Base-by-base conservation (phyloP, 148 eudicot species). In the Spergularia bocconei region DNA sequence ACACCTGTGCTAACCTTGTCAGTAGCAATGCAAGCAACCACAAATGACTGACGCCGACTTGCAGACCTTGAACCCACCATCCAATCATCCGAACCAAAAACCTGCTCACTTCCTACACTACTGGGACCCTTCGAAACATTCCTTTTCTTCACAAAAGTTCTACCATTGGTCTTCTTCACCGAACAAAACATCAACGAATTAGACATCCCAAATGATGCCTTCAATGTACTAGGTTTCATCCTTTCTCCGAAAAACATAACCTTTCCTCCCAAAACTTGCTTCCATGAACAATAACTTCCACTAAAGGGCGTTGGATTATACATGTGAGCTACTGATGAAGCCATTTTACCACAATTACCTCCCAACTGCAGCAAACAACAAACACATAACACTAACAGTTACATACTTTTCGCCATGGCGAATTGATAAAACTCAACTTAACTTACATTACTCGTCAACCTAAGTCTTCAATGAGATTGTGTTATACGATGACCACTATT, bases 21-120 rank as follows among this genome's bases (percentile, higher is more conserved):
- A 41, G 15, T 77, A 15, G 70, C 80, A 20, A 48, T 60, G 75
- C 83, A 81, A 41, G 73, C 20, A 61, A 81, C 77, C 5, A 72
- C 21, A 23, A 72, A 72, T 9, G 59, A 52, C 13, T 47, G 38
- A 58, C 57, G 69, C 36, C 14, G 15, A 54, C 41, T 33, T 51
- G 16, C 69, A 59, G 53, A 51, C 69, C 21, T 67, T n/a, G 17
- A 73, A 14, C 73, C 25, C 69, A 52, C 15, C 76, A 63, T 63
- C 79, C 52, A 71, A 50, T 47, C 19, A 25, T 67, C 56, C 47
- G 71, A 59, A 47, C 80, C 41, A 67, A 21, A 67, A 8, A 23
- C 13, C 29, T 72, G 66, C 55, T 72, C 59, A 39, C 67, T 61
- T 10, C 6, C 59, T 17, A 58, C 17, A 25, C 80, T 39, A 71